Evolutionary conservation across 257 asterid species (phyloP), one percentile per base, ranked within the genome.

Genomic region (Gentiana straminea): DNA sequence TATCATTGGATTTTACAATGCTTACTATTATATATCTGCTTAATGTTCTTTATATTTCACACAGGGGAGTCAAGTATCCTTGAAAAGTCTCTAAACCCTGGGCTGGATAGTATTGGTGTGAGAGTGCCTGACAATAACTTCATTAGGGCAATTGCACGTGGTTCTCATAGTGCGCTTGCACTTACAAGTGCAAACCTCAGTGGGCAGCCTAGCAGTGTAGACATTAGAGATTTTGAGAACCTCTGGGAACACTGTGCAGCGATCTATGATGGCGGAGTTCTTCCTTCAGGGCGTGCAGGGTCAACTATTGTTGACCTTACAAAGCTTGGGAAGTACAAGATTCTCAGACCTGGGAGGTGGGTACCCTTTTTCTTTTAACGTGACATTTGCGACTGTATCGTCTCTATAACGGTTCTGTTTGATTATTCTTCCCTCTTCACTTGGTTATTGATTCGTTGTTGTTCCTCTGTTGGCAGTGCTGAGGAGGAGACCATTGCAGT

Each of bases 171-270:
- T 66, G 95, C 96, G 2, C 70, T 91, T 63, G 96, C 94, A 51
- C 94, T 91, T 55, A 91, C 95, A 3, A 91, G 96, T 41, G 98
- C 98, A 38, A 91, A 91, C 75, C 84, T 87, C 60, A 88, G 88
- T 3, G 88, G 95, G 51, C 81, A 73, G 60, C 85, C 86, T 7
- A 91, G 95, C 62, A 87, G 97, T 60, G 88, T 91, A 50, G 76
- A 81, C 66, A 76, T 88, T 60, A 77, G 68, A 61, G 98, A 91
- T 65, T 87, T 91, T 34, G 79, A 81, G 75, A 76, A 64, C 59
- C 90, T 91, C 4, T 87, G 95, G 98, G 70, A 77, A 50, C 93
- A 78, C 45, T 84, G 97, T 60, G 85, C 81, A 44, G 71, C 68
- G 44, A 50, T 91, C 48, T 87, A 84, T 70, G 72, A 91, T 74